phyloP scores from a whole-genome alignment of 768 basidiomycete species.

The Leccinum boreale region DNA sequence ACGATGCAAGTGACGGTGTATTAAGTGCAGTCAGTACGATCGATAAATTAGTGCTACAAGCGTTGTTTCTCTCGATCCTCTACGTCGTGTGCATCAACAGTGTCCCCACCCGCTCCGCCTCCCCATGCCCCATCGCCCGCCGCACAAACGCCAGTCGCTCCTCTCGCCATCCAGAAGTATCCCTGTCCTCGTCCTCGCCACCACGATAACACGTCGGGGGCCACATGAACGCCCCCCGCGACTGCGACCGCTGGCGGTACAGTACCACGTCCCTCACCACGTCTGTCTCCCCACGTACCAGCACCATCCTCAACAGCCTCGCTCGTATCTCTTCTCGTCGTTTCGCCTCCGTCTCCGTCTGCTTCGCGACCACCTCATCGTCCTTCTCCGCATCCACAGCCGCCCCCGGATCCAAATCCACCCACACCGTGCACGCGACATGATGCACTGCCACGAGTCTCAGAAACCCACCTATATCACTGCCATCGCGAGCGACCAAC shows the following conservation, averaged over 20 bases:
- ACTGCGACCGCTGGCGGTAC: conserved; percentile 49
- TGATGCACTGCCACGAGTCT: conserved; percentile 75
- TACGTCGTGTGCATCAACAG: conserved; percentile 9
- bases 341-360: conserved; percentile 29
- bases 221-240: conserved; percentile 34
- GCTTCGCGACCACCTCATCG: conserved; percentile 14
- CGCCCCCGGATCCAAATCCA: conserved; percentile 42
- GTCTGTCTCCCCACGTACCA: conserved; percentile 46
- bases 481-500: conserved; percentile 29
- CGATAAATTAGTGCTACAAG: background rate
- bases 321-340: conserved; percentile 22
- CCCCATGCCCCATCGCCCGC: conserved; percentile 4
- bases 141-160: conserved; percentile 18
- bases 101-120: conserved; percentile 10
- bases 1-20: too few relatives aligned
- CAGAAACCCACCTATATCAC: conserved; percentile 53
- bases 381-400: background rate
- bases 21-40: background rate
- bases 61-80: background rate
- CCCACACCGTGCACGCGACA: conserved; percentile 72
- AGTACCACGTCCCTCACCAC: conserved; percentile 50
- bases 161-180: conserved; percentile 6
- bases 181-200: conserved; percentile 9
- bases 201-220: conserved; percentile 52
- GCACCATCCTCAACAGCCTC: conserved; percentile 50